Evolutionary conservation across 2,329 filamentous ascomycete species (phyloP).

Genomic region (Microsporum audouinii): DNA sequence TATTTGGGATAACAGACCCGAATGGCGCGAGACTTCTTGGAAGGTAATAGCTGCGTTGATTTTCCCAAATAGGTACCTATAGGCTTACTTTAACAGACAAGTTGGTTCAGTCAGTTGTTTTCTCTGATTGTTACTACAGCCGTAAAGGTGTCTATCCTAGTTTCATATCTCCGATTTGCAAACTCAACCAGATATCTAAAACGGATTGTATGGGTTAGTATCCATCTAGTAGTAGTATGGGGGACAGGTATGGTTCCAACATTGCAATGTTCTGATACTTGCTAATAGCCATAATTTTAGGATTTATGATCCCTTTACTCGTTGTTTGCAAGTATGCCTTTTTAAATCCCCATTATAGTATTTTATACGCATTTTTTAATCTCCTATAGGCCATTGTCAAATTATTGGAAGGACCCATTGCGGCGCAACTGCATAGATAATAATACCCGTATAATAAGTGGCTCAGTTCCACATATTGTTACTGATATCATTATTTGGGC

Average conservation of each 20-base stretch:
- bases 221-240: too few species aligned
- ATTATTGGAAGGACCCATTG: slow-evolving; percentile 7
- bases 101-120: slow-evolving; percentile 12
- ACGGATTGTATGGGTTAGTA: slow-evolving; percentile 2
- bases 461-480: slow-evolving; percentile 10
- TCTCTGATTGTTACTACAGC: slow-evolving; percentile 11
- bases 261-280: too few species aligned
- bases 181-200: slow-evolving; percentile 4
- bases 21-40: too few species aligned
- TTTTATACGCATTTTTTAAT: too few species aligned
- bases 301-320: slow-evolving; percentile 8
- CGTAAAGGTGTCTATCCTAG: slow-evolving; percentile 13
- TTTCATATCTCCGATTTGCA: slow-evolving; percentile 12
- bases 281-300: neutral
- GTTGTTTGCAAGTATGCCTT: slow-evolving; percentile 11
- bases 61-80: too few species aligned
- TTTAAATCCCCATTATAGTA: too few species aligned
- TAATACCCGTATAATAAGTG: too few species aligned
- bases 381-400: slow-evolving; percentile 6
- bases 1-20: slow-evolving; percentile 11
- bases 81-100: slow-evolving; percentile 3
- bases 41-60: too few species aligned
- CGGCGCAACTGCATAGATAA: too few species aligned
- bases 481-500: slow-evolving; percentile 12
- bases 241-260: too few species aligned